These are phyloP conservation scores for Canavalia ensiformis DNA, from an alignment of 306 rosid species.

Conservation along the genomic window DNA sequence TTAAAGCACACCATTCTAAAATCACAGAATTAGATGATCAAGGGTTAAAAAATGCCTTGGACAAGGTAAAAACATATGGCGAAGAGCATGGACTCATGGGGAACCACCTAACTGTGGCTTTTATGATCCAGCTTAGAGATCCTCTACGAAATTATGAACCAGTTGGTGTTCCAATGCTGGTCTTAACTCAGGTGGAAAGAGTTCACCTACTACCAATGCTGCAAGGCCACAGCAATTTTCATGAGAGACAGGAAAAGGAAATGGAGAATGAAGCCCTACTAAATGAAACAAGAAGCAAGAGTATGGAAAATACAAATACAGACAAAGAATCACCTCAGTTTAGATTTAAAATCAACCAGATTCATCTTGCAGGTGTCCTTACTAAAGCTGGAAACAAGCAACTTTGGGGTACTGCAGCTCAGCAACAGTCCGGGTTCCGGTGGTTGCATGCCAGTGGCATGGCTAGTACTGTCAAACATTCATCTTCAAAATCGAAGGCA, in stretches of 20 bases:
- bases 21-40: constrained; percentile 53
- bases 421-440: constrained; percentile 67
- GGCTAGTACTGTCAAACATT: constrained; percentile 54
- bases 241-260: constrained; percentile 20
- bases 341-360: constrained; percentile 50
- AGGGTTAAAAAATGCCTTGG: constrained; percentile 49
- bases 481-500: constrained; percentile 60
- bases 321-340: constrained; percentile 39
- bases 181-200: constrained; percentile 70
- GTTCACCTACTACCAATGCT: constrained; percentile 34
- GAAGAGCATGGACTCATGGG: constrained; percentile 60
- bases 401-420: constrained; percentile 67
- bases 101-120: constrained; percentile 65
- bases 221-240: constrained; percentile 16
- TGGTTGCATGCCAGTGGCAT: constrained; percentile 79
- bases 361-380: constrained; percentile 72
- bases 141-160: constrained; percentile 71
- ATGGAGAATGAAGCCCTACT: constrained; percentile 18
- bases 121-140: constrained; percentile 74
- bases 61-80: constrained; percentile 34
- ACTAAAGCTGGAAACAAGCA: constrained; percentile 50
- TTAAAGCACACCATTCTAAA: constrained; percentile 66
- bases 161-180: constrained; percentile 76
- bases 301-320: constrained; percentile 28
- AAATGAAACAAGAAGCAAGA: constrained; percentile 27